Base-by-base conservation (phyloP, 768 basidiomycete species). In the Russula ochroleuca region DNA sequence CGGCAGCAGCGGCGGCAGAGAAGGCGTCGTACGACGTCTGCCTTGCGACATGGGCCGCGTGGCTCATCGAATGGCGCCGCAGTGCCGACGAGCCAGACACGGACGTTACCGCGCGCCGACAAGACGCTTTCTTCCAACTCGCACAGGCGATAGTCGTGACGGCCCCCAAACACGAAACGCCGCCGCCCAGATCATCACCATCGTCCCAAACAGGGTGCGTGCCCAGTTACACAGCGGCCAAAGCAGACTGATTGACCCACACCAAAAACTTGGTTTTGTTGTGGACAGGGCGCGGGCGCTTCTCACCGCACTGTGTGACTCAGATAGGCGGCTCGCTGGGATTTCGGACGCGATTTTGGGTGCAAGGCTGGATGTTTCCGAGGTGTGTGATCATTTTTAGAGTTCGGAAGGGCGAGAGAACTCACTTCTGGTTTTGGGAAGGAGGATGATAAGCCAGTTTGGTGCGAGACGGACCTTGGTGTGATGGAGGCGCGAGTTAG, bases 41-140 rank as follows among this genome's bases (percentile, higher is more conserved):
- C 67, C 75, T 91, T 11, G 85, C 86, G 13, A 81, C 83, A 57
- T 93, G 91, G 91, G 81, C 75, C 5, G 75, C 78, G 23, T 92
- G 90, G 90, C 76, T 78, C 35, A 71, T 81, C 28, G 77, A 80
- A 41, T 75, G 70, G 14, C 80, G 75, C 74, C 73, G 74, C 11
- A 73, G 73, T 10, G 69, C 65, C 19, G 72, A 71, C 23, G 63
- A 74, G 6, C 69, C 71, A 13, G 70, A 72, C 35, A 66, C 70
- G 15, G 80, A 78, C 31, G 67, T 68, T 17, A 77, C 48, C 10
- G 51, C 82, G 61, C 61, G 85, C 35, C 77, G 75, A 62, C 82
- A 77, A 60, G 79, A 83, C 47, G 70, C 77, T 1, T 72, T 84
- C 28, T 69, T 78, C 14, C 70, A 72, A 25, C 69, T 90, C 5